These are phyloP conservation scores for Russula griseocarnosa DNA, from an alignment of 768 basidiomycete genomes.

Conservation along the genomic window DNA sequence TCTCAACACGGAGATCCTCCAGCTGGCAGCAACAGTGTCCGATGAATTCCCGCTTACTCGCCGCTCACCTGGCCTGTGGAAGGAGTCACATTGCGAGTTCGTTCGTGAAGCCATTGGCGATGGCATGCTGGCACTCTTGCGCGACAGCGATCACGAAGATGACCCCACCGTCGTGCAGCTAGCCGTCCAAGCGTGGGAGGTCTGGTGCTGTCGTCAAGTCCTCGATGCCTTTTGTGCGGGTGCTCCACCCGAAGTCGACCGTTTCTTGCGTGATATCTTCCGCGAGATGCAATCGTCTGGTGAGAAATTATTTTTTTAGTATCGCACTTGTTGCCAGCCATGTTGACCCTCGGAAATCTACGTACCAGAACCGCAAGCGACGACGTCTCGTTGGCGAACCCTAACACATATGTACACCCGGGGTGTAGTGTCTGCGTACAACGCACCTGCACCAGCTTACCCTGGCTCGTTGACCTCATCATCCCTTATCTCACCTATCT, in stretches of 20 bases:
- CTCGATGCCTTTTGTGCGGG: conserved; percentile 37
- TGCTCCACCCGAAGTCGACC: conserved; percentile 33
- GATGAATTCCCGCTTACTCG: conserved; percentile 34
- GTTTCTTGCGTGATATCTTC: conserved; percentile 33
- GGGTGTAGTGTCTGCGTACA: conserved; percentile 23
- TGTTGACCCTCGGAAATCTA: background rate
- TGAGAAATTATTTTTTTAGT: conserved; percentile 25
- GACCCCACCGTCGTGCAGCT: conserved; percentile 39
- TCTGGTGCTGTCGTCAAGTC: conserved; percentile 34
- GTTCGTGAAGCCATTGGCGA: conserved; percentile 33
- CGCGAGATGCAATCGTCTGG: conserved; percentile 35
- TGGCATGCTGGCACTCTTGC: conserved; percentile 33
- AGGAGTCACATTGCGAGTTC: conserved; percentile 33
- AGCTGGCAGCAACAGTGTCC: conserved; percentile 36
- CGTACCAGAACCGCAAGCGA: conserved; percentile 37
- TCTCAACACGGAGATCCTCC: conserved; percentile 37
- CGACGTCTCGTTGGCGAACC: conserved; percentile 38
- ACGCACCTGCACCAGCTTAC: conserved; percentile 31
- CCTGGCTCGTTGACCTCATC: conserved; percentile 25
- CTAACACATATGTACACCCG: conserved; percentile 36
- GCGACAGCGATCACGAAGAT: conserved; percentile 31
- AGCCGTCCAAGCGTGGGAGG: conserved; percentile 39
- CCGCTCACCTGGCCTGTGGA: conserved; percentile 28
- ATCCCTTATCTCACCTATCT: conserved; percentile 26
- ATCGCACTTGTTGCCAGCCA: background rate